phyloP scores from a whole-genome alignment of 768 basidiomycete genomes.

The Boletus reticulatus region DNA sequence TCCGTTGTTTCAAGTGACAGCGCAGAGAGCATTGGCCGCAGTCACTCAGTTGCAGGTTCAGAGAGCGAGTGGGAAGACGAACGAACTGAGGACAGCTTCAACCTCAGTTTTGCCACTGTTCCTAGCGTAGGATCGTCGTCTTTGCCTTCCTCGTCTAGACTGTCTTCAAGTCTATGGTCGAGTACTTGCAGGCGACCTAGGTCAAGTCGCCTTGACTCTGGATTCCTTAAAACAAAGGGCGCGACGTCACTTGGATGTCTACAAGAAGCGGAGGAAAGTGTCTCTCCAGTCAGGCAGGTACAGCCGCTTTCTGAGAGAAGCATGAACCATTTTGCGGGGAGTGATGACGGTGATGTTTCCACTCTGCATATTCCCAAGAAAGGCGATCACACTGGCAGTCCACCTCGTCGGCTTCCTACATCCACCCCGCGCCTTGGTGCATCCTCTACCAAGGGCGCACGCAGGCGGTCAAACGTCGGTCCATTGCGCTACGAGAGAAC shows the following conservation, averaged over 20 bases:
- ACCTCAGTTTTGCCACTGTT: conserved; percentile 46
- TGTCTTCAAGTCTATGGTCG: conserved; percentile 13
- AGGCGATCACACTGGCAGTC: conserved; percentile 38
- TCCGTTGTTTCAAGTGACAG: conserved; percentile 39
- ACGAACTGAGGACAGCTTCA: conserved; percentile 76
- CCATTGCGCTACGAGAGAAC: conserved; percentile 71
- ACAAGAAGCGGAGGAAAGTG: conserved; percentile 68
- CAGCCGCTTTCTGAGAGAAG: conserved; percentile 64
- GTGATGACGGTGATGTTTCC: conserved; percentile 24
- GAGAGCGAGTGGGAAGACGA: conserved; percentile 93
- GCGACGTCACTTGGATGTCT: conserved; percentile 57
- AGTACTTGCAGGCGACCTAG: conserved; percentile 46
- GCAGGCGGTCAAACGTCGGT: conserved; percentile 74
- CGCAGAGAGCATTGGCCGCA: conserved; percentile 28
- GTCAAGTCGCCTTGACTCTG: conserved; percentile 65
- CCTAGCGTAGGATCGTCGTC: conserved; percentile 26
- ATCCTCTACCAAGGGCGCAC: conserved; percentile 37
- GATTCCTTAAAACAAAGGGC: conserved; percentile 59
- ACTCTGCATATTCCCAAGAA: conserved; percentile 35
- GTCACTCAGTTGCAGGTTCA: conserved; percentile 55
- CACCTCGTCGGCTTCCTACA: conserved; percentile 46
- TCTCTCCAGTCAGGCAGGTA: conserved; percentile 28
- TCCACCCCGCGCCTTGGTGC: conserved; percentile 41
- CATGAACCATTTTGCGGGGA: conserved; percentile 46
- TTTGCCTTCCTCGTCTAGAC: conserved; percentile 35